Base-by-base conservation (phyloP, 441 rosid species). In the Populus hybrid region DNA sequence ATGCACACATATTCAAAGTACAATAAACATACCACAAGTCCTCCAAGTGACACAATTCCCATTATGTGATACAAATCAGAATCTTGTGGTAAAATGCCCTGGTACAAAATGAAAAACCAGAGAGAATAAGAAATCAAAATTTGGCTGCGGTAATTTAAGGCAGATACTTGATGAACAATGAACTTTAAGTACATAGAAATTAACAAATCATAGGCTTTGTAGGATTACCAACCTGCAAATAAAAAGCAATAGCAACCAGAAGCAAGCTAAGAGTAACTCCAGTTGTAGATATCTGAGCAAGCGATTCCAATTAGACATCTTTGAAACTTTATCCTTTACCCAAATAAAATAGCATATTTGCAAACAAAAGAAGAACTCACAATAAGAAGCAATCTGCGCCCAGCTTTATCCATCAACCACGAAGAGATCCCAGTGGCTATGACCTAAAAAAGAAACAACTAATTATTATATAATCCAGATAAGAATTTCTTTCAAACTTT, bases 401-500 rank as follows among this genome's bases (percentile, higher is more conserved):
- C 98, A 50, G 98, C 74, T 85, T 82, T 92, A 85, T 97, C 99
- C 71, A 82, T 82, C 83, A 97, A 88, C 97, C 93, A 97, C 38
- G 98, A 92, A 14, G 93, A 73, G 26, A 94, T 82, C 74, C 81
- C 99, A 64, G 99, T 92, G 11, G 95, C 93, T 45, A 89, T 74
- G 64, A 94, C 98, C 99, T 96, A 72, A 50, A 28, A 53, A 36
- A 68, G 38, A 72, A 26, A 77, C 23, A 74, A 31, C 33, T 4
- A 74, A 8, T 42, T 24, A 53, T 29, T 65, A 42, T 36, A 50
- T 11, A 61, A 21, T 23, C 28, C 65, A 21, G 28, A 21, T 21
- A 61, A 61, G 65, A 61, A 21, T 61, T 61, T 21, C 65, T 8
- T 23, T 61, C 65, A 61, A 61, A 3, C 23, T 59, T 59, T 61